phyloP scores from a whole-genome alignment of 257 asterid species.

The Plantago ovata region DNA sequence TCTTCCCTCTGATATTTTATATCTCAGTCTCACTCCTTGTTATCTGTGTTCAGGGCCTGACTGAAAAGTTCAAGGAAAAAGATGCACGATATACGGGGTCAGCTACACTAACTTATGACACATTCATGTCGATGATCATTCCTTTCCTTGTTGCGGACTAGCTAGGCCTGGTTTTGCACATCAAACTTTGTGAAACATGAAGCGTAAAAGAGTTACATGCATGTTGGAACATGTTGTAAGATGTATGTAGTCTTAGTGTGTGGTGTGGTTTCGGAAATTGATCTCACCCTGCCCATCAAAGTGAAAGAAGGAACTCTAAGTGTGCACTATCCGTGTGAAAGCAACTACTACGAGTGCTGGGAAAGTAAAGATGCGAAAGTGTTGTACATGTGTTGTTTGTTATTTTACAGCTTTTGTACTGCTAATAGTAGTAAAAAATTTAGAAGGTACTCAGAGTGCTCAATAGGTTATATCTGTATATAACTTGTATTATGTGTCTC shows the following conservation, averaged over 20 bases:
- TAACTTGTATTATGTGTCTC: no score
- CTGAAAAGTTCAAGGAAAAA: slow-evolving; percentile 89
- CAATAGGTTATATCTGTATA: no score
- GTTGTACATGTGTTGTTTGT: no score
- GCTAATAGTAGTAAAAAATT: no score
- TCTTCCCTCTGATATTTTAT: neutral
- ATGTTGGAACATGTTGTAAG: neutral
- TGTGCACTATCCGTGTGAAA: no score
- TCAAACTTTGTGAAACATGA: neutral
- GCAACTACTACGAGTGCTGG: no score
- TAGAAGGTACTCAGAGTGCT: no score
- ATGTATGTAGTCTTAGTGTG: neutral
- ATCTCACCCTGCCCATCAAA: neutral
- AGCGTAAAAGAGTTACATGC: no score
- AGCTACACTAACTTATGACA: slow-evolving; percentile 64
- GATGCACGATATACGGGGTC: slow-evolving; percentile 68
- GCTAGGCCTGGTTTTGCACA: slow-evolving; percentile 3
- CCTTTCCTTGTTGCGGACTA: slow-evolving; percentile 61
- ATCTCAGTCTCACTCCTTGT: neutral
- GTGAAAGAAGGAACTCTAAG: no score
- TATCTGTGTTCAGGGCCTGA: slow-evolving; percentile 61
- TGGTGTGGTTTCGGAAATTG: neutral
- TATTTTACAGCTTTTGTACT: no score
- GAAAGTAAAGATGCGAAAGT: no score
- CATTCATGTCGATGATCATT: slow-evolving; percentile 71